These are phyloP conservation scores for Circinella umbellata DNA, from an alignment of 371 early-diverging fungal genomes.

Conservation along the genomic window DNA sequence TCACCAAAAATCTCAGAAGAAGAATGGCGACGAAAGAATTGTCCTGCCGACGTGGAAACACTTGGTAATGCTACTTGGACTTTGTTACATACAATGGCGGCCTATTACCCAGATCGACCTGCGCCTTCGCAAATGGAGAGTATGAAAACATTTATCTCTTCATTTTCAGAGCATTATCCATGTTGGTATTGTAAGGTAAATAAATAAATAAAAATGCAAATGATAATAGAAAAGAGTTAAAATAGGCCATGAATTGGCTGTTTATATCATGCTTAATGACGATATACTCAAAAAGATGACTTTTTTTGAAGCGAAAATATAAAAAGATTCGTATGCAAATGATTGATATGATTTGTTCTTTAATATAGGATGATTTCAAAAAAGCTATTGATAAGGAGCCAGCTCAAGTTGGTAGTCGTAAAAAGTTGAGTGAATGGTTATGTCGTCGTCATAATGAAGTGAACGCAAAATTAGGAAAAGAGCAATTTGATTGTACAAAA, in stretches of 20 bases:
- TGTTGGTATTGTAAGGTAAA: constrained; percentile 85
- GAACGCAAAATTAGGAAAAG: constrained; percentile 91
- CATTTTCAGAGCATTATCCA: constrained; percentile 93
- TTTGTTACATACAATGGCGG: constrained; percentile 97
- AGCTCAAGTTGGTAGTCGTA: constrained; percentile 81
- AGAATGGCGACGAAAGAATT: constrained; percentile 60
- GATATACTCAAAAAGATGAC: no score
- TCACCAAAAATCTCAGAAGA: constrained; percentile 16
- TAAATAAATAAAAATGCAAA: background rate
- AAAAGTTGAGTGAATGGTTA: constrained; percentile 85
- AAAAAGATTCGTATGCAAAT: no score
- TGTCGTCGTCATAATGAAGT: constrained; percentile 98
- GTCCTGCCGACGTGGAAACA: constrained; percentile 88
- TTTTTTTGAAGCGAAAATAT: no score
- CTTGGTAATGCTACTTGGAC: constrained; percentile 97
- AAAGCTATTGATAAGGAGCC: constrained; percentile 75
- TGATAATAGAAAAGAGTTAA: no score
- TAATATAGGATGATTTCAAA: constrained; percentile 71
- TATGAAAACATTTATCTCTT: constrained; percentile 71
- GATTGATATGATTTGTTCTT: no score
- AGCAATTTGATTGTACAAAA: constrained; percentile 91
- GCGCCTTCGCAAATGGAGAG: constrained; percentile 74
- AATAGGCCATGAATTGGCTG: no score
- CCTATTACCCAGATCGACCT: constrained; percentile 95
- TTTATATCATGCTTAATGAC: no score